Conservation (phyloP, 2,329 filamentous ascomycete genomes). For the Aspergillus luchuensis region DNA sequence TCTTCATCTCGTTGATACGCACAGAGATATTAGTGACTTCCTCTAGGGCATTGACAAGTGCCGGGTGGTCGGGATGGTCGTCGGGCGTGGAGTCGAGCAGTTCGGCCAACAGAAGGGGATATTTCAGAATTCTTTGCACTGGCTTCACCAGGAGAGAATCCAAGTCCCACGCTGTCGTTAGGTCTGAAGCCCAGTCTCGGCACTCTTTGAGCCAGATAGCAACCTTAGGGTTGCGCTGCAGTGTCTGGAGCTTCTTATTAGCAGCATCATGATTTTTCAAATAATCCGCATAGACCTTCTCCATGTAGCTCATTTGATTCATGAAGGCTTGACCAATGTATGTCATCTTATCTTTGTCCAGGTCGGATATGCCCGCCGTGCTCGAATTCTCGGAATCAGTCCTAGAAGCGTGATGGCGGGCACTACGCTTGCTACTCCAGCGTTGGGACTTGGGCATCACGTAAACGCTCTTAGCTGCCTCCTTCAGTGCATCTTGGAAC, state of each 20-base stretch:
- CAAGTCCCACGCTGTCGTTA: slow-evolving; percentile 91
- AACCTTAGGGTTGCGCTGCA: slow-evolving; percentile 59
- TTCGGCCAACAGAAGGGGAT: slow-evolving; percentile 80
- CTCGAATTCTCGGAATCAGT: slow-evolving; percentile 31
- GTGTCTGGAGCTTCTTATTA: slow-evolving; percentile 59
- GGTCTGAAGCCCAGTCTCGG: slow-evolving; percentile 84
- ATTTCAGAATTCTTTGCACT: slow-evolving; percentile 91
- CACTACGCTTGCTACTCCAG: slow-evolving; percentile 56
- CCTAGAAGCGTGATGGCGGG: slow-evolving; percentile 37
- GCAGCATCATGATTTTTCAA: slow-evolving; percentile 66
- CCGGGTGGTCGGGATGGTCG: slow-evolving; percentile 78
- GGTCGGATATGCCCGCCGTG: slow-evolving; percentile 43
- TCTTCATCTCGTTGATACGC: slow-evolving; percentile 91
- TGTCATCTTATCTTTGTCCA: slow-evolving; percentile 61
- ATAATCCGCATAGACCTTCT: slow-evolving; percentile 66
- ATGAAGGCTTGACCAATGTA: slow-evolving; percentile 62
- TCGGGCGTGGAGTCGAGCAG: slow-evolving; percentile 76
- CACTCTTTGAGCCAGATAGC: slow-evolving; percentile 89
- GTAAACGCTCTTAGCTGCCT: slow-evolving; percentile 77
- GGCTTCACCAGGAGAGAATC: slow-evolving; percentile 97
- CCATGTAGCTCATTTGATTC: slow-evolving; percentile 59
- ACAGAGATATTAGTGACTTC: slow-evolving; percentile 64
- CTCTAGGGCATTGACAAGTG: slow-evolving; percentile 71
- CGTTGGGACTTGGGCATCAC: slow-evolving; percentile 61
- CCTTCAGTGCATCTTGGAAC: slow-evolving; percentile 79